Evolutionary conservation across 768 basidiomycete genomes (phyloP), one percentile per base, ranked within the genome.

Genomic region (Sistotremastrum niveocremeum): DNA sequence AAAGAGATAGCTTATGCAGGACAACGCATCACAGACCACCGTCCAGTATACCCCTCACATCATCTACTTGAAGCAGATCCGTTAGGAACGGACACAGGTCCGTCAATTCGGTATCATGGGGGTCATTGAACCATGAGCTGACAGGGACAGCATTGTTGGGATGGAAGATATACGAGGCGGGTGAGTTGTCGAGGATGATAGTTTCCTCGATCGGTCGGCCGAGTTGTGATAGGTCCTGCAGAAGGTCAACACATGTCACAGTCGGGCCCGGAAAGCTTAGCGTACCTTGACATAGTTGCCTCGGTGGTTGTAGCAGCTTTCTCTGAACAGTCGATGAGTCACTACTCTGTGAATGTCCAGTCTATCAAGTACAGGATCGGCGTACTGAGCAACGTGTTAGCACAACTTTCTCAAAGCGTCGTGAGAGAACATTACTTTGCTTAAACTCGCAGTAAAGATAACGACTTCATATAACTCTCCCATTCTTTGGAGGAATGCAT

Each of bases 111-210:
- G 93, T 94, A 60, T 98, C 94, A 57, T 97, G 94, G 7, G 93
- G 93, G 64, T 91, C 91, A 62, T 97, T 98, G 70, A 99, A 99
- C 95, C 95, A 99, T 47, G 88, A 91, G 38, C 94, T 97, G 50
- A 99, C 93, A 8, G 95, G 95, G 4, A 98, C 94, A 36, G 95
- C 95, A 60, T 98, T 98, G 68, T 95, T 93, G 10, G 91, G 91
- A 60, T 99, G 94, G 74, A 99, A 99, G 49, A 98, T 94, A 64
- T 98, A 99, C 8, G 89, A 95, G 8, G 95, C 95, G 10, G 95
- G 95, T 30, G 94, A 98, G 63, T 98, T 99, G 67, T 98, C 95
- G 56, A 99, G 76, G 65, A 99, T 99, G 59, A 98, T 97, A 50
- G 84, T 89, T 58, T 94, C 89, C 41, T 78, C 73, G 54, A 95